Conservation (phyloP, 192 early-diverging fungal genomes). For the Backusella liffmaniae region DNA sequence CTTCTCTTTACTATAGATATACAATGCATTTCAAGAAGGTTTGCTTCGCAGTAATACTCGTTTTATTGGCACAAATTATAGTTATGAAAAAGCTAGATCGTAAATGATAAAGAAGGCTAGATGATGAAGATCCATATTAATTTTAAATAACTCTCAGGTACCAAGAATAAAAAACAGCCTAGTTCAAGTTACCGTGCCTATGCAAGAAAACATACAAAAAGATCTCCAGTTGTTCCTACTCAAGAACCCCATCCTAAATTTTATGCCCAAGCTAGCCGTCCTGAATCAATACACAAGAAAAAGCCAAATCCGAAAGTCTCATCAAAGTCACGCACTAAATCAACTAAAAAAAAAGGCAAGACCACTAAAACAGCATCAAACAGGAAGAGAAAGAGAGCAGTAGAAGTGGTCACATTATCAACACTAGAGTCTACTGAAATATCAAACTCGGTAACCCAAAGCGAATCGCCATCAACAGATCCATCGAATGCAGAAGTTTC, state of each 20-base stretch:
- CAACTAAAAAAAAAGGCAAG: not conserved
- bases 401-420: not conserved
- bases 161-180: slow-evolving; percentile 1
- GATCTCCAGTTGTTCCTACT: not conserved
- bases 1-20: not conserved
- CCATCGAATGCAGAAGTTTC: not conserved
- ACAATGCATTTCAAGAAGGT: not conserved
- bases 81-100: not conserved
- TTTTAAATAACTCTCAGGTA: not conserved
- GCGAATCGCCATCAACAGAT: not conserved
- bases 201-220: not conserved
- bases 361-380: not conserved
- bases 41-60: not conserved
- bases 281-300: not conserved
- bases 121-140: not conserved
- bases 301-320: not conserved
- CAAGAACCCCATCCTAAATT: not conserved
- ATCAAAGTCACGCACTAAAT: not conserved
- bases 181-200: not conserved
- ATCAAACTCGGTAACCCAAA: not conserved
- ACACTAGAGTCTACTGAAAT: not conserved
- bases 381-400: not conserved
- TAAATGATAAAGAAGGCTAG: not conserved
- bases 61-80: not conserved
- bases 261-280: not conserved